A percentile compares a stretch with the other conserved stretches of the same genome.
phyloP scores from a whole-genome alignment of 2,329 filamentous ascomycete genomes.

The Beauveria sp. region DNA sequence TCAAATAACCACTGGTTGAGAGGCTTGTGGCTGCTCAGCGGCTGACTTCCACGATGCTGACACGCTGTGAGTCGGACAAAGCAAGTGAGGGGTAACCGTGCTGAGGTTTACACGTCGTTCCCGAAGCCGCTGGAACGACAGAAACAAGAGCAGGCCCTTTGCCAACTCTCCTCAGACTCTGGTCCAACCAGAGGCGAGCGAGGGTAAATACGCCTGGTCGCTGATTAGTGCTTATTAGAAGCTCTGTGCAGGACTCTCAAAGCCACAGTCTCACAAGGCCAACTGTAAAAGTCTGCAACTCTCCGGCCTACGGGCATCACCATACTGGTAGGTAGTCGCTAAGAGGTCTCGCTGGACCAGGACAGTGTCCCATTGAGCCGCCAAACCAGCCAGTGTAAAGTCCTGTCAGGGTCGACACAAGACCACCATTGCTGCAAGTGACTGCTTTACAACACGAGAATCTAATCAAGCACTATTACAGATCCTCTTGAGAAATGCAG shows the following conservation, averaged over 20 bases:
- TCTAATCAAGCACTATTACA: neutral
- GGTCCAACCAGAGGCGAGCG: neutral
- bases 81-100: constrained; percentile 17
- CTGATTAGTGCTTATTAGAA: too few relatives aligned
- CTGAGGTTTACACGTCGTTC: constrained; percentile 18
- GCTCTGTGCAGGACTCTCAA: neutral
- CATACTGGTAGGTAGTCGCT: neutral
- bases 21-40: neutral
- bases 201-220: neutral
- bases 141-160: neutral
- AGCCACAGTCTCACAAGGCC: neutral
- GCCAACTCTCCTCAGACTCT: neutral
- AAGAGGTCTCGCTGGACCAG: neutral
- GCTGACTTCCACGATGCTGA: neutral
- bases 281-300: too few relatives aligned
- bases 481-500: neutral
- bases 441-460: neutral
- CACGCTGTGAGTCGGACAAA: neutral
- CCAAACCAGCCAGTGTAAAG: neutral
- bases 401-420: neutral
- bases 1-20: too few relatives aligned
- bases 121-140: constrained; percentile 18
- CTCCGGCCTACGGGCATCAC: neutral
- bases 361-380: neutral
- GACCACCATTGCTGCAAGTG: neutral